Evolutionary conservation across 192 early-diverging fungal genomes (phyloP).

Genomic region (Borealophlyctis nickersoniae): DNA sequence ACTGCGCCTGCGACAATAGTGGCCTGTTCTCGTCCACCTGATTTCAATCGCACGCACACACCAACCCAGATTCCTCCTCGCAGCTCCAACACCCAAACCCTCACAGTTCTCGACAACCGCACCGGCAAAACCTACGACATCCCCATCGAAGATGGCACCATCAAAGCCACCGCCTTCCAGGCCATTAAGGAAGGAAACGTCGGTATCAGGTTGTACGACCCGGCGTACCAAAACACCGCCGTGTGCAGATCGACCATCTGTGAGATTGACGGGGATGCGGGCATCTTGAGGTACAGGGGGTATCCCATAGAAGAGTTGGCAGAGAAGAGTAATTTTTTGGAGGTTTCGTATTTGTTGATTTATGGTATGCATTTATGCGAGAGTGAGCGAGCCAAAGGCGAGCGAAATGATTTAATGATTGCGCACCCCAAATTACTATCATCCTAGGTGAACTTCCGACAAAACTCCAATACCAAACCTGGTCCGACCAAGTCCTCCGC

Average conservation of each 20-base stretch:
- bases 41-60: not conserved
- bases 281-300: slow-evolving; percentile 58
- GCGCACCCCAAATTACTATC: too few species aligned
- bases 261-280: slow-evolving; percentile 67
- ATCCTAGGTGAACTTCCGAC: slow-evolving; percentile 52
- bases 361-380: slow-evolving; percentile 46
- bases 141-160: slow-evolving; percentile 47
- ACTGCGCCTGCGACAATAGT: too few species aligned
- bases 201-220: slow-evolving; percentile 27
- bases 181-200: slow-evolving; percentile 18
- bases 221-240: slow-evolving; percentile 61
- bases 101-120: slow-evolving; percentile 65
- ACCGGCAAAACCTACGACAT: slow-evolving; percentile 60
- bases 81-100: slow-evolving; percentile 41
- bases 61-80: not conserved
- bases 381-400: too few species aligned
- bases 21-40: not conserved
- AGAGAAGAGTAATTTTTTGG: slow-evolving; percentile 60
- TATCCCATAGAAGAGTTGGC: slow-evolving; percentile 68
- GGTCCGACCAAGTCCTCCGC: slow-evolving; percentile 50
- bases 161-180: slow-evolving; percentile 39
- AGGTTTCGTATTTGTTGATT: slow-evolving; percentile 67
- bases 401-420: too few species aligned
- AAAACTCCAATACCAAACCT: slow-evolving; percentile 46
- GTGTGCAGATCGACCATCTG: slow-evolving; percentile 59